Percentiles rank a stretch among this genome's conserved stretches.
phyloP scores from a whole-genome alignment of 2,329 filamentous ascomycete genomes.

The Trichoderma sp. region DNA sequence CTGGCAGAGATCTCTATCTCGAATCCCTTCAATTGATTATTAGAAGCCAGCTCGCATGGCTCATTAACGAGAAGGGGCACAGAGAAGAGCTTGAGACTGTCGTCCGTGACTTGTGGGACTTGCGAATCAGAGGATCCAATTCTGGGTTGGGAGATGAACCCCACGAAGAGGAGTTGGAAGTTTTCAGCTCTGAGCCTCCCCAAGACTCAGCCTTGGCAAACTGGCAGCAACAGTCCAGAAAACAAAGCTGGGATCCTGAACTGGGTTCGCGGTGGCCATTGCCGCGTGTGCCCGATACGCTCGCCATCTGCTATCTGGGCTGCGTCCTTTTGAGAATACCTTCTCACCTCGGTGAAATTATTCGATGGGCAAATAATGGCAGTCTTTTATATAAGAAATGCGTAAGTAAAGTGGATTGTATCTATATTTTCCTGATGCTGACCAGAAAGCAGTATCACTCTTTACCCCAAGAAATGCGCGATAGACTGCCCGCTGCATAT shows the following conservation, averaged over 20 bases:
- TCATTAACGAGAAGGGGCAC: slow-evolving; percentile 67
- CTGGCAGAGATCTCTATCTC: slow-evolving; percentile 76
- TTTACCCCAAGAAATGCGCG: slow-evolving; percentile 65
- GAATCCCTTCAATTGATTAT: slow-evolving; percentile 83
- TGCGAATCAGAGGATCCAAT: slow-evolving; percentile 58
- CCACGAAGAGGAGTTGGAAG: slow-evolving; percentile 34
- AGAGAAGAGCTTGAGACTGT: slow-evolving; percentile 75
- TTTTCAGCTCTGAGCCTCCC: slow-evolving; percentile 45
- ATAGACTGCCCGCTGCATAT: slow-evolving; percentile 63
- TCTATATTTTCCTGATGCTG: not conserved
- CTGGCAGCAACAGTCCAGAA: slow-evolving; percentile 37
- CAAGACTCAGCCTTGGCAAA: slow-evolving; percentile 30
- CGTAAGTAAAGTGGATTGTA: slow-evolving; percentile 43
- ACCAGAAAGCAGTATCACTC: slow-evolving; percentile 49
- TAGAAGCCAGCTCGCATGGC: slow-evolving; percentile 75
- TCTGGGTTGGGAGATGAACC: slow-evolving; percentile 32
- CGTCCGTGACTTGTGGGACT: slow-evolving; percentile 81
- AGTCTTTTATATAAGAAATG: slow-evolving; percentile 73
- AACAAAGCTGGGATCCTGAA: slow-evolving; percentile 49
- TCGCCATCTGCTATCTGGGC: slow-evolving; percentile 79
- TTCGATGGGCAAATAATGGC: slow-evolving; percentile 65
- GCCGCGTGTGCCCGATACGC: slow-evolving; percentile 72
- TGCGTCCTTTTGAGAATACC: slow-evolving; percentile 75
- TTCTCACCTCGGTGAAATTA: slow-evolving; percentile 72
- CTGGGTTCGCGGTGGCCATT: slow-evolving; percentile 52